Evolutionary conservation across 2,329 filamentous ascomycete genomes (phyloP), one percentile per base, ranked within the genome.

Genomic region (Thelonectria discophora): DNA sequence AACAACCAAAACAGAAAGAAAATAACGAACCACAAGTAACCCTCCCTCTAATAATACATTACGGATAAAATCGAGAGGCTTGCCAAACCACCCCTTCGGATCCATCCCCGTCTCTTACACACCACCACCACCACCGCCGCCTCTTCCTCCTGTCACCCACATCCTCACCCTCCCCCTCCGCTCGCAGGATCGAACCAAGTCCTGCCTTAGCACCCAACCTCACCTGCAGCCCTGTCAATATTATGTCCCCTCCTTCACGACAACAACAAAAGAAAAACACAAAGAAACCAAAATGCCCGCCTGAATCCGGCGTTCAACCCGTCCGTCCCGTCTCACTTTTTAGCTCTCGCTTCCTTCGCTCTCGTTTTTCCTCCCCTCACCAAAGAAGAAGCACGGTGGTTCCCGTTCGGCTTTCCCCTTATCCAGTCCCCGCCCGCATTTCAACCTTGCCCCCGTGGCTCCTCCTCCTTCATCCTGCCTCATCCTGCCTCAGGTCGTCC

Each of bases 341-440:
- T 32, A 32, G 21, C 30, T 37, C 49, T 17, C 42, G 34, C 50
- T n/a, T 21, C 21, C n/a, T 43, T n/a, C 30, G 21, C n/a, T n/a
- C n/a, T n/a, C n/a, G n/a, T n/a, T n/a, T n/a, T n/a, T n/a, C n/a
- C n/a, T n/a, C n/a, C n/a, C n/a, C n/a, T n/a, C n/a, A n/a, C n/a
- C n/a, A n/a, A n/a, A n/a, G n/a, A n/a, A n/a, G n/a, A n/a, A n/a
- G n/a, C n/a, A n/a, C n/a, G n/a, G n/a, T 24, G 21, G 21, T 24
- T 24, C 21, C 6, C 21, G 21, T 24, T 24, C 46, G 15, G 30
- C 21, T 24, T 58, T 24, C 56, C 32, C 54, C 51, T 40, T 37
- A 52, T 63, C 47, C 60, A 49, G 46, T 60, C 51, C n/a, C 39
- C 13, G 20, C 21, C 10, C 45, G 39, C 37, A 54, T 39, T 39